phyloP scores from a whole-genome alignment of 2,329 filamentous ascomycete genomes.

The Colletotrichum truncatum region DNA sequence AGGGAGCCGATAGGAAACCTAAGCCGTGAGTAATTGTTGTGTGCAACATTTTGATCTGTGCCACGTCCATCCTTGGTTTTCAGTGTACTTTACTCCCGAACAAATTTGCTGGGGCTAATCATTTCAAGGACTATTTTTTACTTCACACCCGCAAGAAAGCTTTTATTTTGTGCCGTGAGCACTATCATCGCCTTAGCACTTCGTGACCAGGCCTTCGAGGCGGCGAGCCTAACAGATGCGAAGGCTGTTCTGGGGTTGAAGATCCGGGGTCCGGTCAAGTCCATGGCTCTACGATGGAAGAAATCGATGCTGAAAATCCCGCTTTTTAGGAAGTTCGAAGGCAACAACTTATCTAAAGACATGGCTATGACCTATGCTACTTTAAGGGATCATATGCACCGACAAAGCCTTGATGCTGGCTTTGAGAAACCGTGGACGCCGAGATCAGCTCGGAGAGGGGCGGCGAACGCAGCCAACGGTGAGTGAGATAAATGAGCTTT shows the following conservation, averaged over 20 bases:
- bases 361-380: slow-evolving; percentile 37
- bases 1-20: slow-evolving; percentile 38
- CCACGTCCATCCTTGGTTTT: too few species aligned
- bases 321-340: slow-evolving; percentile 33
- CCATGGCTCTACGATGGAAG: slow-evolving; percentile 37
- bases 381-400: slow-evolving; percentile 37
- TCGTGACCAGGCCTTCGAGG: slow-evolving; percentile 36
- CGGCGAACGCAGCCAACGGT: slow-evolving; percentile 35
- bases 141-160: slow-evolving; percentile 36
- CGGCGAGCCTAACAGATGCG: slow-evolving; percentile 33
- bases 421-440: slow-evolving; percentile 32
- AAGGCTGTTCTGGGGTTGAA: slow-evolving; percentile 30
- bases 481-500: slow-evolving; percentile 16
- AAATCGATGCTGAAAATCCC: slow-evolving; percentile 37
- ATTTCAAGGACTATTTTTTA: slow-evolving; percentile 38
- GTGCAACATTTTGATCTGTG: too few species aligned
- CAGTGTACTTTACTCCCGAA: background rate
- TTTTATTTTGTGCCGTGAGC: slow-evolving; percentile 38
- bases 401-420: slow-evolving; percentile 35
- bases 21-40: slow-evolving; percentile 40
- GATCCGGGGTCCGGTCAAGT: slow-evolving; percentile 30
- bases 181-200: slow-evolving; percentile 37
- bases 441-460: slow-evolving; percentile 32
- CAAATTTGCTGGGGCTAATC: slow-evolving; percentile 13
- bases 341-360: slow-evolving; percentile 23